phyloP scores from a whole-genome alignment of 768 basidiomycete genomes.

The Suillus luteus region DNA sequence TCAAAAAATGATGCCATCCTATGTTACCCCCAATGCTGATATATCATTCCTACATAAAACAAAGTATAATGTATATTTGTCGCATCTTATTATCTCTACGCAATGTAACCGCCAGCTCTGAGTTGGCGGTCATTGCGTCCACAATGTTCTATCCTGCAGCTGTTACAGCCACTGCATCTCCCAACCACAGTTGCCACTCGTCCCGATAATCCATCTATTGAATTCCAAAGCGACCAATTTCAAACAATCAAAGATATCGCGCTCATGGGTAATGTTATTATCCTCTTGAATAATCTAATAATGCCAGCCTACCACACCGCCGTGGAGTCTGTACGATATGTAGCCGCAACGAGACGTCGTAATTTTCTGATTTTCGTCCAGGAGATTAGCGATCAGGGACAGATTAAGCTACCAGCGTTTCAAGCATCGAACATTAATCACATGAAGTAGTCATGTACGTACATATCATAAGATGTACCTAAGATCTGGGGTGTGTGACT shows the following conservation, averaged over 20 bases:
- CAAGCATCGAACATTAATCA: neutral
- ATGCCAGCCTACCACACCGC: neutral
- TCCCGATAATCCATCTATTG: neutral
- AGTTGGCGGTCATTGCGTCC: neutral
- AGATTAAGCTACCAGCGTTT: neutral
- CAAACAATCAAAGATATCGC: neutral
- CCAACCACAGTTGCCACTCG: too few species aligned
- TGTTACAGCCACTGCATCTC: too few species aligned
- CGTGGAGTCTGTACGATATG: neutral
- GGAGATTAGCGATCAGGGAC: neutral
- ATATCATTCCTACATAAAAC: neutral
- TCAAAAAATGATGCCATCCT: slow-evolving; percentile 5
- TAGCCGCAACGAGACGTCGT: too few species aligned
- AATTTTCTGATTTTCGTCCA: too few species aligned
- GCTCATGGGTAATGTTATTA: too few species aligned
- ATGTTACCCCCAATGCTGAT: neutral
- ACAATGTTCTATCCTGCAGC: neutral
- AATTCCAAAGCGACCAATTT: neutral
- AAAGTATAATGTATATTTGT: neutral
- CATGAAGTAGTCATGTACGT: neutral
- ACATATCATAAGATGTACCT: neutral
- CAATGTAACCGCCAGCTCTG: neutral
- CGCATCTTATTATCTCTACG: neutral
- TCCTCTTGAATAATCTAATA: neutral
- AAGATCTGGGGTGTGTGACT: neutral